phyloP scores from a whole-genome alignment of 441 rosid species.

The Pelargonium cotyledonis region DNA sequence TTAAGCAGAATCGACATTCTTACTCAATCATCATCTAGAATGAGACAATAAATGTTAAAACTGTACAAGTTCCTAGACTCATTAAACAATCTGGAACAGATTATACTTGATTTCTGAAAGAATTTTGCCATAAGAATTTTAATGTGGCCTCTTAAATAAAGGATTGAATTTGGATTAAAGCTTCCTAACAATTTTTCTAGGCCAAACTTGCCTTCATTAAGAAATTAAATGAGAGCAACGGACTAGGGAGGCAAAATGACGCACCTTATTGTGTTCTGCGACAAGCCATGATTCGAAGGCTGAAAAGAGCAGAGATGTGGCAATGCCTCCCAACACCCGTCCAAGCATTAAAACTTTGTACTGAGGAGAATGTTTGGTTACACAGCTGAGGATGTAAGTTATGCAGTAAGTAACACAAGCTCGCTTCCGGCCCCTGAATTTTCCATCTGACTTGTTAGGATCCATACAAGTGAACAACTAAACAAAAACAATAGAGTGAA shows the following conservation, averaged over 20 bases:
- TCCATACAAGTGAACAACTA: no score
- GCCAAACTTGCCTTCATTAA: not conserved
- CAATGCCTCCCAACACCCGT: slow-evolving; percentile 91
- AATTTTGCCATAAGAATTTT: no score
- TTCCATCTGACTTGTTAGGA: not conserved
- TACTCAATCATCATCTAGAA: no score
- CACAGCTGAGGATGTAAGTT: slow-evolving; percentile 82
- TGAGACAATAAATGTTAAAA: no score
- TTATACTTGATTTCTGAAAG: no score
- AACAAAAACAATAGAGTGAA: not conserved
- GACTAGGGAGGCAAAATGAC: not conserved
- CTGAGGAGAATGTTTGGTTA: slow-evolving; percentile 91
- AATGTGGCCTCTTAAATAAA: no score
- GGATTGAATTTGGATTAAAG: no score
- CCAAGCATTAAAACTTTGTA: slow-evolving; percentile 89
- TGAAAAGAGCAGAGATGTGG: slow-evolving; percentile 89
- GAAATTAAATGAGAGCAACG: not conserved
- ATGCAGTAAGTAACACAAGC: slow-evolving; percentile 88
- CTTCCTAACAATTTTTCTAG: no score
- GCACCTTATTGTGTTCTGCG: slow-evolving; percentile 94
- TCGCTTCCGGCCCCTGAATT: slow-evolving; percentile 84
- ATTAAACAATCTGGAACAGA: no score
- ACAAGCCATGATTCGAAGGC: slow-evolving; percentile 99
- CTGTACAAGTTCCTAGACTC: no score
- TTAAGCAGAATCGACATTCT: no score